Base-by-base conservation (phyloP, 495 filamentous ascomycete genomes). In the Saxophila tyrrhenica region DNA sequence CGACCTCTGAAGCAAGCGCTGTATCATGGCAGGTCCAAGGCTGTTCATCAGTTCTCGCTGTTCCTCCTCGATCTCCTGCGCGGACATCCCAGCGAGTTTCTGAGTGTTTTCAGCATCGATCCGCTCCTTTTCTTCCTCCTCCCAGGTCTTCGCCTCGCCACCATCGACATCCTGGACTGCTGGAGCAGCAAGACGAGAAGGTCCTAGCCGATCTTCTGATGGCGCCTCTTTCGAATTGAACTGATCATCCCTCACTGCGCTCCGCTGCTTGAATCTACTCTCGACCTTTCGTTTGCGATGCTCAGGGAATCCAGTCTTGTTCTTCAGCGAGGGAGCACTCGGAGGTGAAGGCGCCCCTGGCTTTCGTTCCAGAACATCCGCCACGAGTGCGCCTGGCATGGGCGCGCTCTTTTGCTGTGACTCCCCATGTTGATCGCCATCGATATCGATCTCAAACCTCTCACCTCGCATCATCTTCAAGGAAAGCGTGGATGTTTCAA, bases 31-130 rank as follows among this genome's bases (percentile, higher is more conserved):
- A 0, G 88, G 82, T 55, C 83, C 78, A 52, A 97, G 68, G 2
- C 75, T 74, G 25, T 67, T 73, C 62, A 91, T 73, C 1, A 98
- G 66, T 25, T 97, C 91, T 47, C 78, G 73, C 29, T 80, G 77
- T 54, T 90, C 87, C 41, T 79, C 69, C 59, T 84, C 78, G 46
- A 97, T 95, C 65, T 95, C 85, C 29, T 79, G 74, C 0, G 78
- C 69, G 20, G 87, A 87, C 92, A 98, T 95, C 11, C 75, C 71
- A 9, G 83, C 82, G 43, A 98, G 63, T 45, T 78, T 75, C 51
- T 81, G 78, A 17, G 72, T 75, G 64, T 97, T 98, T 61, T 97
- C 87, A 62, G 84, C 75, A 62, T 85, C 84, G 60, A 98, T 96
- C 1, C 71, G 67, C 44, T 70, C 67, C 58, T 80, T 80, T 61